These are phyloP conservation scores for Trichoderma semiorbis DNA, from an alignment of 2,329 filamentous ascomycete genomes.

Conservation along the genomic window DNA sequence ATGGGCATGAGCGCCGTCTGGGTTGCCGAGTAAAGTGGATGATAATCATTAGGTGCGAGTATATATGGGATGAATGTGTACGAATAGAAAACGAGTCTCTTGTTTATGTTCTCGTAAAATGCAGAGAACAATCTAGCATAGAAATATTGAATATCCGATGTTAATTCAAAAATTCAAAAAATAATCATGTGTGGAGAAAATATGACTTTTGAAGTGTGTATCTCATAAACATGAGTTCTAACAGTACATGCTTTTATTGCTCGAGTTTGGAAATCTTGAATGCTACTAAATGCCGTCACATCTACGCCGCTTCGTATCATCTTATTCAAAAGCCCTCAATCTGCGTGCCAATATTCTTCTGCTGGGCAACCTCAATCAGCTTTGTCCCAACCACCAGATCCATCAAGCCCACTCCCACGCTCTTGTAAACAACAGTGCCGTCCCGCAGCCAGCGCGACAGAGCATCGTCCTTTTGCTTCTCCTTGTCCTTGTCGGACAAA, in stretches of 20 bases:
- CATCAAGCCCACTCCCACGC: constrained; percentile 64
- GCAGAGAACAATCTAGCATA: not conserved
- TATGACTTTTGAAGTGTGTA: not conserved
- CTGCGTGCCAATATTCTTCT: constrained; percentile 52
- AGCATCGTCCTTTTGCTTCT: constrained; percentile 47
- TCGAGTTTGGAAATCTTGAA: not conserved
- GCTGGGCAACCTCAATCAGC: constrained; percentile 52
- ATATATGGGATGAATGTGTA: constrained; percentile 2
- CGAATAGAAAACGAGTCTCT: not conserved
- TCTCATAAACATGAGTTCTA: not conserved
- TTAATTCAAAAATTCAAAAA: not conserved
- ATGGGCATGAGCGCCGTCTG: constrained; percentile 98
- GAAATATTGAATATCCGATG: not conserved
- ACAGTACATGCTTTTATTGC: not conserved
- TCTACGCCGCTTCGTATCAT: not conserved
- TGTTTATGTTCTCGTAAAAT: not conserved
- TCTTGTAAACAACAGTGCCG: constrained; percentile 67
- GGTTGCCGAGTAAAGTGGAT: constrained; percentile 69
- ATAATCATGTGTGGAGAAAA: not conserved
- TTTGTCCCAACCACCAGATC: constrained; percentile 61
- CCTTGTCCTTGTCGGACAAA: constrained; percentile 25
- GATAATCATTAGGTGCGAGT: not conserved
- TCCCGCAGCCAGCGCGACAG: constrained; percentile 54
- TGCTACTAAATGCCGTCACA: not conserved
- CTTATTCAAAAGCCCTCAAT: constrained; percentile 36